Conservation (phyloP, 495 filamentous ascomycete species). For the Pseudomonodictys pantanalensis region DNA sequence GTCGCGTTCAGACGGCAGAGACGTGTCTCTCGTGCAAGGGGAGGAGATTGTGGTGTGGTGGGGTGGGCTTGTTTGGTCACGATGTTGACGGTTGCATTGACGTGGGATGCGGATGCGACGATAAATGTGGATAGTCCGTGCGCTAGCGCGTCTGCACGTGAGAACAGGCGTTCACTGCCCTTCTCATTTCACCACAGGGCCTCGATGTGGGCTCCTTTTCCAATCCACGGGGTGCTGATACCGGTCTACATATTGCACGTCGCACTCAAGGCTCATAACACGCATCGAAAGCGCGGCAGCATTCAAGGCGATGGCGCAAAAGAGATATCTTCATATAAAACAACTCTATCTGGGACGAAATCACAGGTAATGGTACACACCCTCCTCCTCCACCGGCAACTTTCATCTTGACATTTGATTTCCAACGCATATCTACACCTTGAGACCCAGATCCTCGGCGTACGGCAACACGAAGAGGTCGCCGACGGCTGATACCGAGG, state of each 20-base stretch:
- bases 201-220: no score
- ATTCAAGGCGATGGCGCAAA: neutral
- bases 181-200: neutral
- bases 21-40: no score
- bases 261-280: no score
- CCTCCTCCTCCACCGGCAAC: neutral
- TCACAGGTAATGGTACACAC: conserved; percentile 37
- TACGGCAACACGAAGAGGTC: conserved; percentile 86
- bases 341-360: conserved; percentile 30
- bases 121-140: neutral
- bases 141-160: neutral
- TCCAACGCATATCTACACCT: conserved; percentile 62
- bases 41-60: no score
- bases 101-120: neutral
- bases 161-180: neutral
- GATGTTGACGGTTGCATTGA: conserved; percentile 42
- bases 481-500: conserved; percentile 80
- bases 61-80: conserved; percentile 60
- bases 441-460: conserved; percentile 89
- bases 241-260: neutral
- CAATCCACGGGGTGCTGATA: no score
- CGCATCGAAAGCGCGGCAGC: neutral
- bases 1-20: no score
- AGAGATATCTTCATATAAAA: conserved; percentile 28
- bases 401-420: neutral